Evolutionary conservation across 2,329 filamentous ascomycete genomes (phyloP).

Genomic region (Trichophyton rubrum): DNA sequence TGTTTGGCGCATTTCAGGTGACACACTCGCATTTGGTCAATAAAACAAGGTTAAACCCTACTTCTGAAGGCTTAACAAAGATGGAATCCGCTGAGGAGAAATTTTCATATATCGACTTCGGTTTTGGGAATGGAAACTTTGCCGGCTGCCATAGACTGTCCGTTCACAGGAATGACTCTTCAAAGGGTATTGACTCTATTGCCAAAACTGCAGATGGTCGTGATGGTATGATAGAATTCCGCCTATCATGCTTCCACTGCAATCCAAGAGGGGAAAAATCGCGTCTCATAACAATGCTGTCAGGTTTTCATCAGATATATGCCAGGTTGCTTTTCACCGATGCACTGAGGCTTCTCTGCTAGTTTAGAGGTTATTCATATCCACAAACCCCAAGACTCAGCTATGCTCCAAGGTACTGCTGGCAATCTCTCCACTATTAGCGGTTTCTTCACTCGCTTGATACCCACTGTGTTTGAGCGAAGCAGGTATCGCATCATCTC

Average conservation of each 20-base stretch:
- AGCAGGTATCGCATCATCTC: neutral
- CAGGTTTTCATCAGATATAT: conserved; percentile 8
- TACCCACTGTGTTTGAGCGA: neutral
- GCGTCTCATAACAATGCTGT: neutral
- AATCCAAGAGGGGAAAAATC: conserved; percentile 5
- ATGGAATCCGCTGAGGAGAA: neutral
- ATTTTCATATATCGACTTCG: conserved; percentile 10
- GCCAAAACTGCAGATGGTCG: neutral
- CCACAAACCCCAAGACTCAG: neutral
- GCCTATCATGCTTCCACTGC: conserved; percentile 8
- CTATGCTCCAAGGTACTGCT: neutral
- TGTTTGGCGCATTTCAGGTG: conserved; percentile 10
- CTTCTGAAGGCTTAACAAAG: neutral
- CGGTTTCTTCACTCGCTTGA: neutral
- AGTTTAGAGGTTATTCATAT: neutral
- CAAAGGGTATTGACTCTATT: neutral
- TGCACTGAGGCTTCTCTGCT: neutral
- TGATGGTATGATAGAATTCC: conserved; percentile 6
- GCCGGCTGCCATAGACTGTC: conserved; percentile 10
- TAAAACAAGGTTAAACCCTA: neutral
- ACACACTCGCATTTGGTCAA: conserved; percentile 3
- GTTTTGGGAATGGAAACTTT: conserved; percentile 5
- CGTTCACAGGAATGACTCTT: conserved; percentile 1
- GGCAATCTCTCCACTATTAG: neutral
- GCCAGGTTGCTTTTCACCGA: conserved; percentile 8